These are phyloP conservation scores for Pythium phragmitis DNA, from an alignment of 352 stramenopile species.

Conservation along the genomic window DNA sequence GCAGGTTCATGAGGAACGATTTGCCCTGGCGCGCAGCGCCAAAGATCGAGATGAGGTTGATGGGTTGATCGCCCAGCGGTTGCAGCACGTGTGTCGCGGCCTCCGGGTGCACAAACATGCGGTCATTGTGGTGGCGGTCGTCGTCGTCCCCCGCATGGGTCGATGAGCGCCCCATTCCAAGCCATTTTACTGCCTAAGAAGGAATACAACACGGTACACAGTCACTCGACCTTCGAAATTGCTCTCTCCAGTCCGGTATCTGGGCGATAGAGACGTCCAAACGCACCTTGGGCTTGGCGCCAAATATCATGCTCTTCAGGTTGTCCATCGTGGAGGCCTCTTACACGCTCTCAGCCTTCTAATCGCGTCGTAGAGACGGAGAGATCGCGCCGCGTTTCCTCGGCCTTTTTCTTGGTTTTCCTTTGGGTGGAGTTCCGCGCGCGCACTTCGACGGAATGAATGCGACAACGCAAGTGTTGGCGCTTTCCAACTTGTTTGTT, in stretches of 20 bases:
- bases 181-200: conserved; percentile 77
- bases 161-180: conserved; percentile 52
- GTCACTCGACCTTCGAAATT: neutral
- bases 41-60: conserved; percentile 89
- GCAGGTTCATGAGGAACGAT: conserved; percentile 86
- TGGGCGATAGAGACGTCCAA: neutral
- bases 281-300: conserved; percentile 31
- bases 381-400: neutral
- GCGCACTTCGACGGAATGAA: neutral
- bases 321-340: conserved; percentile 27
- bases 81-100: conserved; percentile 56
- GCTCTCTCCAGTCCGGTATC: neutral
- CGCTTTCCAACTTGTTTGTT: neutral
- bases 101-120: conserved; percentile 71
- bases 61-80: conserved; percentile 55
- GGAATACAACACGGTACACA: neutral
- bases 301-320: conserved; percentile 42
- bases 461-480: neutral
- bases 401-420: neutral
- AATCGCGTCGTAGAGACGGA: neutral
- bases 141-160: conserved; percentile 25
- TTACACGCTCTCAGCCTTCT: neutral
- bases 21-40: conserved; percentile 82
- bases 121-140: conserved; percentile 36
- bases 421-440: neutral